Percentiles rank a stretch among this genome's conserved stretches.
Evolutionary conservation across 2,329 filamentous ascomycete genomes (phyloP).

Genomic region (Sporothrix protearum): DNA sequence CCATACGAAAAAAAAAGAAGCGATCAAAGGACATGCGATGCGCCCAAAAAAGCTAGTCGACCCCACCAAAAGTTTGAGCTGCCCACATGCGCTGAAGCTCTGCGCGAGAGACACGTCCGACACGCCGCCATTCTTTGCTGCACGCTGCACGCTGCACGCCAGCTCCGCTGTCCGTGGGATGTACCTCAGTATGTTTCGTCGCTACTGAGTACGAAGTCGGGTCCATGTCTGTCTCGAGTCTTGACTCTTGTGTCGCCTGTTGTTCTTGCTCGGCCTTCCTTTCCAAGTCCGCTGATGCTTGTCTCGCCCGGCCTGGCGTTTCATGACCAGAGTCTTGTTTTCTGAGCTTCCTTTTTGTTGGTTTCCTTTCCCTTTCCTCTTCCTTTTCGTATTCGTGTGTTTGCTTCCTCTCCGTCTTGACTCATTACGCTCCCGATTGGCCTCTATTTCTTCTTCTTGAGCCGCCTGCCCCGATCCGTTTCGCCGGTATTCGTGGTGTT

Average conservation of each 20-base stretch:
- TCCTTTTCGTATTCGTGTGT: background rate
- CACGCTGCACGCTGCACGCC: background rate
- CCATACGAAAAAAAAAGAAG: background rate
- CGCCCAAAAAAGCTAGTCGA: constrained; percentile 7
- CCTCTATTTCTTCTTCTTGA: constrained; percentile 11
- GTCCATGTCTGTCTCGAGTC: too few relatives aligned
- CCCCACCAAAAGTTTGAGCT: constrained; percentile 16
- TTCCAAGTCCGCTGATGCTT: background rate
- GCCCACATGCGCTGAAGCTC: constrained; percentile 11
- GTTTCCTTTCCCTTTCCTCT: background rate
- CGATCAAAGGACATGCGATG: constrained; percentile 2
- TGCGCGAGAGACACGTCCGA: background rate
- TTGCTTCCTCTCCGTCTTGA: background rate
- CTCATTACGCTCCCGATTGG: background rate
- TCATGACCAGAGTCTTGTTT: constrained; percentile 9
- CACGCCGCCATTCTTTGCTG: background rate
- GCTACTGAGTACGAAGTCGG: too few relatives aligned
- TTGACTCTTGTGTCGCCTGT: constrained; percentile 1
- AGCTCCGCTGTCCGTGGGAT: background rate
- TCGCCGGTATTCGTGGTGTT: constrained; percentile 16
- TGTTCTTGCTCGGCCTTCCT: constrained; percentile 3
- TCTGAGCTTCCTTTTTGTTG: background rate
- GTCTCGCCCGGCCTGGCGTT: constrained; percentile 1
- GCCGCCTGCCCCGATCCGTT: constrained; percentile 19
- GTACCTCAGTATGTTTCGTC: too few relatives aligned